Base-by-base conservation (phyloP, 2,329 filamentous ascomycete genomes). In the Epichloe scottii region DNA sequence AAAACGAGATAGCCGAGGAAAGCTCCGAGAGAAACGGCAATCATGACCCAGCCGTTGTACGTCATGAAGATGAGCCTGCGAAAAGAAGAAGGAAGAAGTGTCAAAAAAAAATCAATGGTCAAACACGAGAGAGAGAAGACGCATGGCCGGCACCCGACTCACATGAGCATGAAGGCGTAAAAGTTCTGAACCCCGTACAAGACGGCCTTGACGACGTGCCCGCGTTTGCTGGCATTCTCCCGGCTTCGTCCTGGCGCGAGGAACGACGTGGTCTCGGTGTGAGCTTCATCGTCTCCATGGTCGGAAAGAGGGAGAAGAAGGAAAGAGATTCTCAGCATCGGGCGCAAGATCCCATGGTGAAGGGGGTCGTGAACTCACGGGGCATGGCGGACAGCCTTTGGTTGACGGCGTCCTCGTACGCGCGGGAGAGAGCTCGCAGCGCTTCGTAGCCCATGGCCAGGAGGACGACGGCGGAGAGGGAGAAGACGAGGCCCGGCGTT, bases 151-250 rank as follows among this genome's bases (percentile, higher is more conserved):
- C 3, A 1, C 3, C 3, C 12, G 21, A 53, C 91, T 82, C 67
- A 96, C 93, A 98, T 98, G 66, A 98, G 90, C 77, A 98, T 97
- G 63, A 98, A 97, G 45, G 90, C 94, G 68, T 98, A 98, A 68
- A 97, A 97, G 59, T 93, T 94, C 74, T 98, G 93, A 48, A 93
- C 69, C 19, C 84, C 91, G 72, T 98, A 98, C 51, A 98, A 71
- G 34, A 78, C 68, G 30, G 87, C 87, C 74, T 95, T 91, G 67
- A 88, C 72, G 55, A 94, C 64, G 68, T 87, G 89, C 48, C 81
- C 84, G 62, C 78, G 80, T 68, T 82, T 79, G 66, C 81, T 78
- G 56, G 79, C 73, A 56, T 74, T 72, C 56, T 68, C 71, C 66
- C 79, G 78, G 64, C 76, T 79, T 67, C 86, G 84, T 72, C 87